Evolutionary conservation across 176 grass and related monocot species (phyloP), one percentile per base, ranked within the genome.

Genomic region (Puccinellia tenuiflora): DNA sequence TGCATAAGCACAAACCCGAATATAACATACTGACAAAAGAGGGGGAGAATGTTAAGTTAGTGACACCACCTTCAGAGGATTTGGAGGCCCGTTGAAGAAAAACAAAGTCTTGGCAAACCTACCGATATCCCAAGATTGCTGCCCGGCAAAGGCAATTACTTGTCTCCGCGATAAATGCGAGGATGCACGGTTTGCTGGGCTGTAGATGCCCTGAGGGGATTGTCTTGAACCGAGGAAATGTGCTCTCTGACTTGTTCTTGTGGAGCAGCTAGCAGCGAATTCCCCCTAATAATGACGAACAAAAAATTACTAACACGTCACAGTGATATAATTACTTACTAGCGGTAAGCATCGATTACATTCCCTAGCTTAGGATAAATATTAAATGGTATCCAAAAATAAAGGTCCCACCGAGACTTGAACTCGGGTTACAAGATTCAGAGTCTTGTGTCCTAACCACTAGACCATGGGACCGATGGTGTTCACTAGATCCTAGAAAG

Each of bases 71-170:
- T 92, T 93, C 73, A 91, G 86, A 84, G 93, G 96, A 55, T 98
- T 98, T 17, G 96, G 93, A 78, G 91, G 92, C 12, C 96, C 93
- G 75, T 98, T 98, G 78, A 93, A 98, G 85, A 98, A 98, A 77
- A 87, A 96, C 52, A 98, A 40, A 37, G 96, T 98, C 72, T 42
- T 98, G 1, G 93, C 78, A 79, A 98, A 98, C 88, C 96, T 91
- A 39, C 96, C 83, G 29, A 98, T 71, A 71, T 98, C 96, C 96
- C 96, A 98, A 81, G 91, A 77, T 80, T 98, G 87, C 37, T 90
- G 31, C 5, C 85, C 81, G 4, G 86, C 86, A 25, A 91, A 79
- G 75, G 93, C 91, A 79, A 91, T 78, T 20, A 92, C 50, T 18
- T 68, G 79, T 78, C 88, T 86, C 73, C 64, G 88, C 0, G 84